Evolutionary conservation across 73 alveolate species (phyloP).

Genomic region (Paraurostyla sp.): DNA sequence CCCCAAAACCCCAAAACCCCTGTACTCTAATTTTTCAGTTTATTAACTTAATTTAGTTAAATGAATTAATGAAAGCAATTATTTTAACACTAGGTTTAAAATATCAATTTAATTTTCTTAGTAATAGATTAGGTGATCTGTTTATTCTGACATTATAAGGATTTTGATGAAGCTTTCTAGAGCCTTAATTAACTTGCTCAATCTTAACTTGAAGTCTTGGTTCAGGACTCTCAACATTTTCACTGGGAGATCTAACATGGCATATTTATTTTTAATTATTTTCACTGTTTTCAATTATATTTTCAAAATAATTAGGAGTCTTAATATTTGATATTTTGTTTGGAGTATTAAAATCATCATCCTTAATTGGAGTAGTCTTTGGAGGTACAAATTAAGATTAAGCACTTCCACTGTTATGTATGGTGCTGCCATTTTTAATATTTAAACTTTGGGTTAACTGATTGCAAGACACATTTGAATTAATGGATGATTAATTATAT

Average conservation of each 20-base stretch:
- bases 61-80: too few species aligned
- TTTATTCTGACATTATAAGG: slow-evolving; percentile 11
- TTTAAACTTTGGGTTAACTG: neutral
- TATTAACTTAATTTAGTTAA: too few species aligned
- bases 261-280: too few species aligned
- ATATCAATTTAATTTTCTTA: slow-evolving; percentile 22
- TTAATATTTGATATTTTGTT: neutral
- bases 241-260: slow-evolving; percentile 40
- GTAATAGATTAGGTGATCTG: slow-evolving; percentile 31
- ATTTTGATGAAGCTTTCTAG: neutral
- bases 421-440: too few species aligned
- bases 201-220: neutral
- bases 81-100: too few species aligned
- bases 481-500: neutral
- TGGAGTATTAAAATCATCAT: neutral
- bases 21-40: too few species aligned
- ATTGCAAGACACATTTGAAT: too few species aligned
- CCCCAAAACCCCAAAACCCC: too few species aligned
- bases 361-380: slow-evolving; percentile 13
- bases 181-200: neutral
- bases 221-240: slow-evolving; percentile 40
- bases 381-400: slow-evolving; percentile 16
- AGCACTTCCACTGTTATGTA: neutral
- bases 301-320: neutral
- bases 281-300: neutral